Base-by-base conservation (phyloP, 1,284 basidiomycete genomes). In the Ganoderma meredithae region DNA sequence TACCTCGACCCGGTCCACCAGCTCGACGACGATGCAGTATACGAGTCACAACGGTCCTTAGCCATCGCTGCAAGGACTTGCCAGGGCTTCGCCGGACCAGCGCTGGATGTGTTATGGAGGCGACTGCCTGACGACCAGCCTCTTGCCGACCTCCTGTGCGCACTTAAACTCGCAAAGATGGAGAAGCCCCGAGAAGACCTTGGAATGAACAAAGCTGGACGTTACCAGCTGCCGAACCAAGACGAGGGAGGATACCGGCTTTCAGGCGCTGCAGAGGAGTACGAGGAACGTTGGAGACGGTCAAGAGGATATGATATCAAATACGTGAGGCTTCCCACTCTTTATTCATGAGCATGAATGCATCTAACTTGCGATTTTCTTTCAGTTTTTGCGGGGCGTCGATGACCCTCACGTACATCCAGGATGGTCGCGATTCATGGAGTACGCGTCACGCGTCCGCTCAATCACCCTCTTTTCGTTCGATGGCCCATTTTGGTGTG, bases 71-170 rank as follows among this genome's bases (percentile, higher is more conserved):
- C 55, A 2, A 39, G 55, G 33, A 58, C 33, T 39, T 58, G 31
- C 55, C 31, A 39, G 55, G 33, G 10, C 15, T 58, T 58, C 55
- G n/a, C 33, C n/a, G 33, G 15, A 17, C 55, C 55, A 9, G 55
- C 55, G 3, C 12, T 39, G 17, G 33, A n/a, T 9, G 55, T 58
- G 19, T 17, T 58, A 12, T 58, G 55, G 55, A 39, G 33, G 13
- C 31, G 55, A 33, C 36, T 58, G 5, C 55, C 55, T 3, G 55
- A 58, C 19, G 55, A 58, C 19, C 55, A 58, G n/a, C 55, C 55
- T 39, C 55, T 58, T 6, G 55, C 55, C 19, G 55, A 58, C 17
- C 55, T 58, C 12, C 55, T 58, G 9, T 58, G 55, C 19, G 33
- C 19, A 17, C 55, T 58, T 39, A 19, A 19, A 31, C 22, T 58